Conservation (phyloP, 2,329 filamentous ascomycete genomes). For the Cytospora piceicola region DNA sequence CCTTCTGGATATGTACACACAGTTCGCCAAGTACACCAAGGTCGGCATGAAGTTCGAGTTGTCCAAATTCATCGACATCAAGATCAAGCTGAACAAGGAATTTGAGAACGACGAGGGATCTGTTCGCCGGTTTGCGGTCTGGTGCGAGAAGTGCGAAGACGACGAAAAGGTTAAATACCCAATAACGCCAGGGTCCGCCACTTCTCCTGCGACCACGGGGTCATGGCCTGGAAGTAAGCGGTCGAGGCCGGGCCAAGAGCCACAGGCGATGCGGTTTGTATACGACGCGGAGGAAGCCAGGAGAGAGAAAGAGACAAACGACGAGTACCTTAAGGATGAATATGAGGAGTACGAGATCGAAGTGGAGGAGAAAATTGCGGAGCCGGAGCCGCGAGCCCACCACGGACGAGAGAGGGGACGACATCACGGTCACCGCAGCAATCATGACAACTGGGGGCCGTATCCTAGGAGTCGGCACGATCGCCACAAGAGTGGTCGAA, state of each 20-base stretch:
- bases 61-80: constrained; percentile 80
- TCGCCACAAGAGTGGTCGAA: constrained; percentile 29
- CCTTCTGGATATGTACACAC: constrained; percentile 88
- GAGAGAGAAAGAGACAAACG: constrained; percentile 70
- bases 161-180: constrained; percentile 41
- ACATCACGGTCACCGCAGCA: constrained; percentile 28
- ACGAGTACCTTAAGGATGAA: constrained; percentile 71
- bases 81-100: constrained; percentile 85
- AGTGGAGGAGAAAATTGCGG: constrained; percentile 65
- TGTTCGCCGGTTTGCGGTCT: constrained; percentile 64
- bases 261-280: constrained; percentile 85
- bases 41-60: constrained; percentile 74
- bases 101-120: constrained; percentile 64
- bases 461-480: constrained; percentile 30
- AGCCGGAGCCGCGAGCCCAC: constrained; percentile 36
- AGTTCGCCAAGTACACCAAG: constrained; percentile 75
- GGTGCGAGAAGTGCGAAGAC: constrained; percentile 56
- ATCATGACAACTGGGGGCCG: constrained; percentile 29
- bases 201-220: constrained; percentile 46
- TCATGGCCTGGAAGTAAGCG: constrained; percentile 49
- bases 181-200: constrained; percentile 43
- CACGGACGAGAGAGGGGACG: constrained; percentile 30
- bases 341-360: constrained; percentile 79
- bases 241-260: constrained; percentile 43
- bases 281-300: constrained; percentile 78